A percentile compares a stretch with the other conserved stretches of the same genome.
Evolutionary conservation across 805 yeast genomes (phyloP).

Genomic region (Lipomyces lipofer): DNA sequence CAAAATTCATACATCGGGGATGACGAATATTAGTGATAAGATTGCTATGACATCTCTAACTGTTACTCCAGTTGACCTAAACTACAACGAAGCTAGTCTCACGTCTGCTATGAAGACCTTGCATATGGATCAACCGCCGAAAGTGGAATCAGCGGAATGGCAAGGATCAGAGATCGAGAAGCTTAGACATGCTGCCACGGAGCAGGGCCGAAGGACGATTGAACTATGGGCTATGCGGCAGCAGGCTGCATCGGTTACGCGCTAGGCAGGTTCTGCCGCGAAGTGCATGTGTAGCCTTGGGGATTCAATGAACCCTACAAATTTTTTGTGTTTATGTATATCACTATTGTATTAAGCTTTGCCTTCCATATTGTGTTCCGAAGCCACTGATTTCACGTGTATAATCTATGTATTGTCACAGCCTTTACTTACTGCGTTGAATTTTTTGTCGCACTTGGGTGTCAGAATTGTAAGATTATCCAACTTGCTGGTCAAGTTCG

Average conservation of each 20-base stretch:
- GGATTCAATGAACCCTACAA: too few species aligned
- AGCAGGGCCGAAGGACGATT: constrained; percentile 19
- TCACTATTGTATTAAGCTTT: too few species aligned
- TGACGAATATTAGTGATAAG: background rate
- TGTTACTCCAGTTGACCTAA: background rate
- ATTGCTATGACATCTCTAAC: background rate
- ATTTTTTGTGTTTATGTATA: too few species aligned
- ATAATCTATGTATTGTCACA: too few species aligned
- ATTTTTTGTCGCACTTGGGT: too few species aligned
- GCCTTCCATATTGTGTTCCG: too few species aligned
- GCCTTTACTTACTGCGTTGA: too few species aligned
- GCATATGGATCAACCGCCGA: constrained; percentile 2
- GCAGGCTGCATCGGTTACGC: background rate
- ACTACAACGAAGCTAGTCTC: constrained; percentile 2
- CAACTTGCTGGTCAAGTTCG: too few species aligned
- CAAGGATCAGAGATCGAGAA: constrained; percentile 6
- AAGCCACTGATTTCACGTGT: too few species aligned
- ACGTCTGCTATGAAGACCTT: constrained; percentile 5
- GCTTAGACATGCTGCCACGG: constrained; percentile 17
- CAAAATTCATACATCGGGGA: background rate
- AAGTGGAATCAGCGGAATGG: background rate
- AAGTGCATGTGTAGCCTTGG: too few species aligned
- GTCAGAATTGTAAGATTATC: too few species aligned
- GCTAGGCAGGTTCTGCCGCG: too few species aligned
- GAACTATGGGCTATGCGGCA: constrained; percentile 23